Conservation (phyloP, 768 basidiomycete genomes). For the Boletus coccyginus region DNA sequence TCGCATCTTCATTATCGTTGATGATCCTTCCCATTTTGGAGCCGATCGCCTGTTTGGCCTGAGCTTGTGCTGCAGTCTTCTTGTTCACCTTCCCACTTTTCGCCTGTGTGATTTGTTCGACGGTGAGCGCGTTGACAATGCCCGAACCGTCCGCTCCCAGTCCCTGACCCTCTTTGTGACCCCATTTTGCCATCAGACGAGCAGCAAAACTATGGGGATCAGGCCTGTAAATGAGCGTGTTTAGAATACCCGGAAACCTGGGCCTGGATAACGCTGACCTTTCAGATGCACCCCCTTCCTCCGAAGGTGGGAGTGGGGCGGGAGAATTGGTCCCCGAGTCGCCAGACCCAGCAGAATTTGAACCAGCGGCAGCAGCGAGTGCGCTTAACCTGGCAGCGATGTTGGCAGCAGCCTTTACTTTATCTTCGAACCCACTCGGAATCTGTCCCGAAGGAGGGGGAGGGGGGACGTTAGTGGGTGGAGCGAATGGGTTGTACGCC, state of each 20-base stretch:
- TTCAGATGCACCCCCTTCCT: slow-evolving; percentile 28
- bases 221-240: slow-evolving; percentile 32
- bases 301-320: slow-evolving; percentile 28
- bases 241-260: not conserved
- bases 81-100: slow-evolving; percentile 39
- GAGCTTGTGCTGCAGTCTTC: slow-evolving; percentile 34
- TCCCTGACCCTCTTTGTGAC: slow-evolving; percentile 92
- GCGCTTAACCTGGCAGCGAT: slow-evolving; percentile 76
- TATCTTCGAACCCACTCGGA: slow-evolving; percentile 54
- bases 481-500: slow-evolving; percentile 71
- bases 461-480: slow-evolving; percentile 57
- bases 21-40: slow-evolving; percentile 86
- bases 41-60: slow-evolving; percentile 41
- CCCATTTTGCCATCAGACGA: slow-evolving; percentile 94
- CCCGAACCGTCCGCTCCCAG: slow-evolving; percentile 82
- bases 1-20: slow-evolving; percentile 85
- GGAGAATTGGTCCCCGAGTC: slow-evolving; percentile 24
- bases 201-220: slow-evolving; percentile 78
- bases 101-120: slow-evolving; percentile 56
- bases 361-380: slow-evolving; percentile 38
- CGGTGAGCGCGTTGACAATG: slow-evolving; percentile 84
- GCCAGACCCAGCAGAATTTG: slow-evolving; percentile 22
- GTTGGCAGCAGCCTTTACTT: slow-evolving; percentile 72
- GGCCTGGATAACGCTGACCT: slow-evolving; percentile 6
- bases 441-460: slow-evolving; percentile 56